Evolutionary conservation across 2,329 filamentous ascomycete species (phyloP).

Genomic region (Lachnellula subtilissima): DNA sequence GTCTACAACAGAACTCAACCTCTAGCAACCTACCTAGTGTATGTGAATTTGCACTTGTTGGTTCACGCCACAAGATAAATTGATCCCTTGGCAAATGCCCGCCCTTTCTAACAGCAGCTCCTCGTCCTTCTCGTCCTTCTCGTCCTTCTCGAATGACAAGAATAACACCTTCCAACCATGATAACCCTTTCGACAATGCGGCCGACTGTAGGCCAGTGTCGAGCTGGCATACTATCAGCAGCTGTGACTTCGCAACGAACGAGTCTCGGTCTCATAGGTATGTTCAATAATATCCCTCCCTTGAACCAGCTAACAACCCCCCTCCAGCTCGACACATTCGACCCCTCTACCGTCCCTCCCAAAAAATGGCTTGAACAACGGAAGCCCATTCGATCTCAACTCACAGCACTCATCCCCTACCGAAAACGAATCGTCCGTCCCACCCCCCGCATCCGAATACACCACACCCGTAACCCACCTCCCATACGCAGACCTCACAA

Average conservation of each 20-base stretch:
- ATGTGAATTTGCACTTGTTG: background rate
- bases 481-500: slow-evolving; percentile 67
- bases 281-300: background rate
- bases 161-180: slow-evolving; percentile 14
- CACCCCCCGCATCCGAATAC: slow-evolving; percentile 8
- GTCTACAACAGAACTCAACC: background rate
- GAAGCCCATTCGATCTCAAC: slow-evolving; percentile 15
- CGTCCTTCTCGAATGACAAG: slow-evolving; percentile 2
- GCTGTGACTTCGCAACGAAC: slow-evolving; percentile 5
- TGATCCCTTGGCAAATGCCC: slow-evolving; percentile 4
- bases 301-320: background rate
- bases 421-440: slow-evolving; percentile 13
- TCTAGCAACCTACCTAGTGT: background rate
- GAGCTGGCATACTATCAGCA: slow-evolving; percentile 18
- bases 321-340: slow-evolving; percentile 17
- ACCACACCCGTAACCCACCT: slow-evolving; percentile 18
- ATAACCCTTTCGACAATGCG: slow-evolving; percentile 24
- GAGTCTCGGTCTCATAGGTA: slow-evolving; percentile 18
- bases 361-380: slow-evolving; percentile 16
- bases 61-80: background rate
- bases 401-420: slow-evolving; percentile 14
- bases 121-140: too few relatives aligned
- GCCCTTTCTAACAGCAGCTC: background rate
- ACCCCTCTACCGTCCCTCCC: slow-evolving; percentile 18
- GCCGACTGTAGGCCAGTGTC: slow-evolving; percentile 22